Evolutionary conservation across 192 early-diverging fungal genomes (phyloP).

Genomic region (Gryganskiella cystojenkinii): DNA sequence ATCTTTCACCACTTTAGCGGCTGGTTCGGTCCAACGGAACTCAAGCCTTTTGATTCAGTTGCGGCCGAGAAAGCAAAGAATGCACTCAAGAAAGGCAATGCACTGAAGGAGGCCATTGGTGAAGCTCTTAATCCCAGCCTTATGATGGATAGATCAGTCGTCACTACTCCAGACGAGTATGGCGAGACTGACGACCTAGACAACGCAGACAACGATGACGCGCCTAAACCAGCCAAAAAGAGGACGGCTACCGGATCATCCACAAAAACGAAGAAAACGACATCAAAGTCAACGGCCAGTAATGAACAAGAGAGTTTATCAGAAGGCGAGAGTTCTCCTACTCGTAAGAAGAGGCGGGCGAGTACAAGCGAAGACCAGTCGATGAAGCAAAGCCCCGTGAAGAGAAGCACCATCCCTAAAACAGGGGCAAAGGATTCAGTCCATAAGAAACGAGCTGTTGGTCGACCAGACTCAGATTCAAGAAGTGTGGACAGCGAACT

Average conservation of each 20-base stretch:
- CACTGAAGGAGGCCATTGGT: constrained; percentile 19
- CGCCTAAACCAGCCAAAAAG: constrained; percentile 3
- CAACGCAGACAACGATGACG: constrained; percentile 2
- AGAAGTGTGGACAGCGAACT: constrained; percentile 34
- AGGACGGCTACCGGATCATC: constrained; percentile 7
- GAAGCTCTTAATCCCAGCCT: constrained; percentile 35
- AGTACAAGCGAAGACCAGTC: constrained; percentile 27
- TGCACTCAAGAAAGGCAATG: constrained; percentile 30
- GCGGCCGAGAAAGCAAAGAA: constrained; percentile 37
- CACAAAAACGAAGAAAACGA: constrained; percentile 21
- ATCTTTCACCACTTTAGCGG: constrained; percentile 27
- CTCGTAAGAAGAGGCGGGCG: constrained; percentile 41
- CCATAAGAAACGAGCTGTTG: not conserved
- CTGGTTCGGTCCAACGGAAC: constrained; percentile 50
- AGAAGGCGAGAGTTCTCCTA: too few species aligned
- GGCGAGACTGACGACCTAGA: not conserved
- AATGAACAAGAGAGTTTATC: not conserved
- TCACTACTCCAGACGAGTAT: not conserved
- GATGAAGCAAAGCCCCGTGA: constrained; percentile 15
- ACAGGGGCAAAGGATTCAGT: not conserved
- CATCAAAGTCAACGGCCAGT: constrained; percentile 5
- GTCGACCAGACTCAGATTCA: constrained; percentile 31
- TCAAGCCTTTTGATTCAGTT: constrained; percentile 44
- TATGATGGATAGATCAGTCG: not conserved
- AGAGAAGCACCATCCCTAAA: constrained; percentile 2